Evolutionary conservation across 805 yeast genomes (phyloP), one percentile per base, ranked within the genome.

Genomic region (Clavispora phyllophila): DNA sequence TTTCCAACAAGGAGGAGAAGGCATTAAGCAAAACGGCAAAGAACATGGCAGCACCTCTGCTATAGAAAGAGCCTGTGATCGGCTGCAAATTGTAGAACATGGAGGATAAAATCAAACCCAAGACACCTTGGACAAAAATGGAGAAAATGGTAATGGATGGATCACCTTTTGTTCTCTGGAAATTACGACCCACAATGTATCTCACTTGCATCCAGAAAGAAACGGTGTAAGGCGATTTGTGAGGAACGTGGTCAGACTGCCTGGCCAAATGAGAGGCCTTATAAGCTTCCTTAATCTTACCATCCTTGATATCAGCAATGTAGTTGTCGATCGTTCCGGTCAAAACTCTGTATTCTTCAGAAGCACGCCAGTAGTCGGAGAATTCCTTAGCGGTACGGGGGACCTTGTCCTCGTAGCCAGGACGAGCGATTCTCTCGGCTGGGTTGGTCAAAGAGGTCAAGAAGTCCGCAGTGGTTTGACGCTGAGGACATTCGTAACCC

Each of bases 401-500:
- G 15, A 79, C 76, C 43, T 60, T 68, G 34, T 61, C 60, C 53
- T 76, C 80, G 46, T 50, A 72, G 12, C 83, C 86, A 13, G 69
- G 67, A 41, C 58, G 62, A 19, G 57, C 57, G 13, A 73, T 64
- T 65, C 86, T 73, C 46, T 81, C 84, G 23, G 71, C 73, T 13
- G 83, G 85, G 58, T 81, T 83, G 14, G 87, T 82, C 40, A 81
- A 74, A 4, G 85, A 72, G 14, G 87, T 81, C 54, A 82, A 72
- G 56, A 69, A 82, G 57, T 82, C 87, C 8, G 84, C 79, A 39
- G 86, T 79, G 4, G 85, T 78, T 71, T 79, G 81, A 69, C 87
- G 75, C 40, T 69, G 66, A 38, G 81, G 78, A 55, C 82, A 79
- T 22, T 70, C 65, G 66, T 68, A 82, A 32, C 87, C 87, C 84